Conservation (phyloP, 495 filamentous ascomycete genomes). For the Chlorociboria aeruginascens region DNA sequence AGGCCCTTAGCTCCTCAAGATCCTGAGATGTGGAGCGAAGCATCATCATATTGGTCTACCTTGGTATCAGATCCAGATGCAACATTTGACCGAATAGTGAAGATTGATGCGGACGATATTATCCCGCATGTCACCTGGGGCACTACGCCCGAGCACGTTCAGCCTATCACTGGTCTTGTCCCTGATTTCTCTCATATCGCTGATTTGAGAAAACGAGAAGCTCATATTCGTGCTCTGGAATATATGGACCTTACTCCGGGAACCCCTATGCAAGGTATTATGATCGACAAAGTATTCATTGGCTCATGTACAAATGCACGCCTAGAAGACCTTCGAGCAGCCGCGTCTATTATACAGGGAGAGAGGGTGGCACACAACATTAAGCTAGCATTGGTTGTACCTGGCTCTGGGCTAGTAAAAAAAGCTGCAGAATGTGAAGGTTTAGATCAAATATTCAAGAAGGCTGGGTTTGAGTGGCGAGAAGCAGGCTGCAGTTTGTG, state of each 20-base stretch:
- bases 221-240: slow-evolving; percentile 65
- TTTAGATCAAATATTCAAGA: slow-evolving; percentile 76
- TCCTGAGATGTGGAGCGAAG: slow-evolving; percentile 75
- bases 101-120: slow-evolving; percentile 81
- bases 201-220: slow-evolving; percentile 53
- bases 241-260: slow-evolving; percentile 86
- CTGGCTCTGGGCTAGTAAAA: slow-evolving; percentile 88
- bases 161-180: slow-evolving; percentile 79
- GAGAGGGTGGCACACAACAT: slow-evolving; percentile 72
- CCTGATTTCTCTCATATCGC: slow-evolving; percentile 75
- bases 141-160: slow-evolving; percentile 85
- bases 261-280: slow-evolving; percentile 76
- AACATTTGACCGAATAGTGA: slow-evolving; percentile 69
- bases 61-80: slow-evolving; percentile 72
- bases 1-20: slow-evolving; percentile 77
- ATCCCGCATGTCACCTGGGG: slow-evolving; percentile 89
- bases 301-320: slow-evolving; percentile 92
- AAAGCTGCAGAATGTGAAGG: slow-evolving; percentile 81
- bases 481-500: slow-evolving; percentile 97
- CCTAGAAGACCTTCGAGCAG: slow-evolving; percentile 85
- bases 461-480: slow-evolving; percentile 91
- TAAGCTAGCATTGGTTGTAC: slow-evolving; percentile 87
- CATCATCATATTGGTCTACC: slow-evolving; percentile 72
- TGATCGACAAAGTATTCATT: slow-evolving; percentile 89
- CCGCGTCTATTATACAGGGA: slow-evolving; percentile 70